Percentiles rank a stretch among this genome's conserved stretches.
These are phyloP conservation scores for Prinsepia uniflora DNA, from an alignment of 306 rosid species.

Conservation along the genomic window DNA sequence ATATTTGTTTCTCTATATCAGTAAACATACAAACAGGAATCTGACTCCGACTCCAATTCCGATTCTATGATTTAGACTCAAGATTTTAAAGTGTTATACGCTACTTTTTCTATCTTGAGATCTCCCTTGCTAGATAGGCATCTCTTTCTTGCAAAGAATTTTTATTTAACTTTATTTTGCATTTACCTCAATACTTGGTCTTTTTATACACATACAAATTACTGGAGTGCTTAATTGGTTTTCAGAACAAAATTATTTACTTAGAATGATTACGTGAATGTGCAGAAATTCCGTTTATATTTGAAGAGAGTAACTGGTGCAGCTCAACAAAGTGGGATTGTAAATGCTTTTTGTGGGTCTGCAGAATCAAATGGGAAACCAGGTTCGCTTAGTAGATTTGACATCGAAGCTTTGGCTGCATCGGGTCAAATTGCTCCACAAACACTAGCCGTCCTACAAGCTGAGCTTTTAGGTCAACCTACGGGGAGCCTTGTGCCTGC, in stretches of 20 bases:
- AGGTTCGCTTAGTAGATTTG: conserved; percentile 45
- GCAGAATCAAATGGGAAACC: conserved; percentile 47
- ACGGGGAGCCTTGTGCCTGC: conserved; percentile 32
- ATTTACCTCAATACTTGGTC: not conserved
- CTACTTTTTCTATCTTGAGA: not conserved
- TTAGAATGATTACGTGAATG: not conserved
- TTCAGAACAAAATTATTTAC: not conserved
- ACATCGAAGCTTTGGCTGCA: conserved; percentile 56
- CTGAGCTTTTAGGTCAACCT: conserved; percentile 66
- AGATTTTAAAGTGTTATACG: not conserved
- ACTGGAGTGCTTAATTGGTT: not conserved
- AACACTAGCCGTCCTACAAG: conserved; percentile 67
- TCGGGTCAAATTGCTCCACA: conserved; percentile 71
- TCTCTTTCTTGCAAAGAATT: not conserved
- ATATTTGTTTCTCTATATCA: not conserved
- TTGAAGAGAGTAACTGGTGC: conserved; percentile 59
- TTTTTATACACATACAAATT: not conserved
- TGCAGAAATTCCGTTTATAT: conserved; percentile 63
- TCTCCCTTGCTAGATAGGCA: not conserved
- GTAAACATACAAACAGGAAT: not conserved
- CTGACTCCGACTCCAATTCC: no score
- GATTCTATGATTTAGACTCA: not conserved
- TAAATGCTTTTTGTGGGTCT: conserved; percentile 47
- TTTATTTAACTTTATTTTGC: not conserved
- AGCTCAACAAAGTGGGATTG: conserved; percentile 56